Evolutionary conservation across 2,329 filamentous ascomycete species (phyloP).

Genomic region (Aspergillus sp.): DNA sequence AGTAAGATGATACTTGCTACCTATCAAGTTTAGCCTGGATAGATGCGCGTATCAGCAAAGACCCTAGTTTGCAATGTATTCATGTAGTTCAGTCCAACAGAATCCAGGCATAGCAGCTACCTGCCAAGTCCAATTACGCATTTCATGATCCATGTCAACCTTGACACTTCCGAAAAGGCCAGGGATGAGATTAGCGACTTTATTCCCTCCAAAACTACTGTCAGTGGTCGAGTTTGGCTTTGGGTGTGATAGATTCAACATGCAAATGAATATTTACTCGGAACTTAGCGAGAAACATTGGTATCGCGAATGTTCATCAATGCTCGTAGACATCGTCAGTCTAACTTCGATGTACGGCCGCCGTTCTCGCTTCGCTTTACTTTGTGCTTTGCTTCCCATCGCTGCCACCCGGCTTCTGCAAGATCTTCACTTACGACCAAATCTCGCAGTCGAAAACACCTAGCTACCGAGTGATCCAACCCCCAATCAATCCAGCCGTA

Average conservation of each 20-base stretch:
- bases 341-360: slow-evolving; percentile 26
- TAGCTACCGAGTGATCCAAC: slow-evolving; percentile 64
- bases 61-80: too few relatives aligned
- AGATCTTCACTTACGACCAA: slow-evolving; percentile 85
- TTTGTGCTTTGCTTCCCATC: slow-evolving; percentile 67
- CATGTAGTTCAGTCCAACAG: too few relatives aligned
- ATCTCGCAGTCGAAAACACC: slow-evolving; percentile 73
- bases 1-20: not conserved
- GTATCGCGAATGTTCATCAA: not conserved
- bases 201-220: too few relatives aligned
- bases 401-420: slow-evolving; percentile 88
- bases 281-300: not conserved
- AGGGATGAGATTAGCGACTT: too few relatives aligned
- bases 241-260: not conserved
- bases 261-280: not conserved
- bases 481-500: slow-evolving; percentile 71
- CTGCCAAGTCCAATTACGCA: too few relatives aligned
- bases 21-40: too few relatives aligned
- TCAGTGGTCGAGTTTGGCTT: not conserved
- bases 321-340: slow-evolving; percentile 18
- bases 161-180: too few relatives aligned
- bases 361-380: slow-evolving; percentile 28
- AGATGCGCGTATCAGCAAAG: too few relatives aligned
- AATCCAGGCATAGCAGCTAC: too few relatives aligned
- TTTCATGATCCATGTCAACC: too few relatives aligned